A percentile compares a stretch with the other conserved stretches of the same genome.
Conservation (phyloP, 2,329 filamentous ascomycete genomes). For the Sclerotinia borealis region DNA sequence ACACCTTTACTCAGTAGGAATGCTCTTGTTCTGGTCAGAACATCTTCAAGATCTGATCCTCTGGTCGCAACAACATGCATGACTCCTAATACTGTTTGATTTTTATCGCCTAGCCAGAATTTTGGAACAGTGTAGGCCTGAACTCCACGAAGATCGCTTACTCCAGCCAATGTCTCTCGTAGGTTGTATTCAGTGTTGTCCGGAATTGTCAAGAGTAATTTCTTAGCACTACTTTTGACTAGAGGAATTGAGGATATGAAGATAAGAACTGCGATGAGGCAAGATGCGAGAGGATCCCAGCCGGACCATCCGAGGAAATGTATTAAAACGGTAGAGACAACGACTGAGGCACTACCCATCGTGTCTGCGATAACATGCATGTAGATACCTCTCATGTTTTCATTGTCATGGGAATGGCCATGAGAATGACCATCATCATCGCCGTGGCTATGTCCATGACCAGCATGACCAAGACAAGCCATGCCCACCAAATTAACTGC, state of each 20-base stretch:
- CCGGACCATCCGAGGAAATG: constrained; percentile 85
- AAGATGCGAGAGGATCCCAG: constrained; percentile 91
- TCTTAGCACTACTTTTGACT: constrained; percentile 76
- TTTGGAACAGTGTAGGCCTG: constrained; percentile 79
- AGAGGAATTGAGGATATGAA: constrained; percentile 87
- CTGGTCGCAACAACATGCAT: constrained; percentile 78
- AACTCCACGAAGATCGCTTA: constrained; percentile 77
- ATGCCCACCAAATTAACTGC: constrained; percentile 90
- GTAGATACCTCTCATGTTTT: constrained; percentile 98
- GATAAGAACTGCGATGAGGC: constrained; percentile 87
- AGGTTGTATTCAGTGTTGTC: constrained; percentile 82
- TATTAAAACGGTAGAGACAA: constrained; percentile 82
- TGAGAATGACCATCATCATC: constrained; percentile 33
- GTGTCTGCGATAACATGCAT: constrained; percentile 93
- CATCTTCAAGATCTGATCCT: constrained; percentile 71
- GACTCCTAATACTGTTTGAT: constrained; percentile 63
- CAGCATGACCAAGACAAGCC: constrained; percentile 38
- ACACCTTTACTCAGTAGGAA: constrained; percentile 68
- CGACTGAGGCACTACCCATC: constrained; percentile 88
- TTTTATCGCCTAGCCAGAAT: constrained; percentile 82
- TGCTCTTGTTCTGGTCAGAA: constrained; percentile 66
- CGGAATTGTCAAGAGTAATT: constrained; percentile 77
- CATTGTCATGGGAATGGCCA: constrained; percentile 63
- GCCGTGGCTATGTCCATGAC: constrained; percentile 34
- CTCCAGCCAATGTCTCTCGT: constrained; percentile 76